Evolutionary conservation across 164 flowering plant species (phyloP).

Genomic region (Euptelea pleiosperma): DNA sequence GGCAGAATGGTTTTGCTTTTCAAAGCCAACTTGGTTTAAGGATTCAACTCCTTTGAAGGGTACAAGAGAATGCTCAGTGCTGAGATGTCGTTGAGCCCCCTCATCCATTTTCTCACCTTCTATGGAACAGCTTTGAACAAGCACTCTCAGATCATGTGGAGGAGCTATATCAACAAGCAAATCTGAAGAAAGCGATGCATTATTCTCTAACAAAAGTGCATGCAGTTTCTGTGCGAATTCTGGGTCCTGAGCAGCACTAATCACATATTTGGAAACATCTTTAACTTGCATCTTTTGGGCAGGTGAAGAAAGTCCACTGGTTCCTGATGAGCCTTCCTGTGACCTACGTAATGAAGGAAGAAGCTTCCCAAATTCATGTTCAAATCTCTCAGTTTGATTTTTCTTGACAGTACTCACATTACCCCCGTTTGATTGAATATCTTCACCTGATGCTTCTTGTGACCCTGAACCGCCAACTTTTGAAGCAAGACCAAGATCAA

Average conservation of each 20-base stretch:
- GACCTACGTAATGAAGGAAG: slow-evolving; percentile 37
- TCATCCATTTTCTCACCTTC: slow-evolving; percentile 17
- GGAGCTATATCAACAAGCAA: slow-evolving; percentile 46
- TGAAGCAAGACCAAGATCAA: slow-evolving; percentile 18
- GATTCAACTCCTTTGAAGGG: slow-evolving; percentile 22
- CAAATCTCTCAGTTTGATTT: slow-evolving; percentile 44
- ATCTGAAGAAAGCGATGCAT: slow-evolving; percentile 75
- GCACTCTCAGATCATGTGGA: slow-evolving; percentile 19
- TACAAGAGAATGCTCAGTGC: slow-evolving; percentile 26
- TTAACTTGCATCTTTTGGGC: slow-evolving; percentile 68
- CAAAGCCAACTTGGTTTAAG: slow-evolving; percentile 13
- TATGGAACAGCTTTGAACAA: slow-evolving; percentile 20
- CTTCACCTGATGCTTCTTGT: slow-evolving; percentile 22
- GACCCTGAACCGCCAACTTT: slow-evolving; percentile 22
- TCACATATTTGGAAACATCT: slow-evolving; percentile 77
- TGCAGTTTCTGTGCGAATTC: slow-evolving; percentile 82
- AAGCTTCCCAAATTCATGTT: slow-evolving; percentile 52
- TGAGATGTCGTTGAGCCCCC: slow-evolving; percentile 10
- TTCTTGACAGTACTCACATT: slow-evolving; percentile 21
- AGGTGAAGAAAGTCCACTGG: slow-evolving; percentile 38
- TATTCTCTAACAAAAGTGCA: slow-evolving; percentile 79
- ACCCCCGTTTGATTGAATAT: slow-evolving; percentile 14
- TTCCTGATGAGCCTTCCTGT: slow-evolving; percentile 30
- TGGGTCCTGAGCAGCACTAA: slow-evolving; percentile 80
- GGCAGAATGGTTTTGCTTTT: slow-evolving; percentile 15